A percentile compares a stretch with the other conserved stretches of the same genome.
Evolutionary conservation across 1,139 yeast genomes (phyloP).

Genomic region (Arxiozyma bovina): DNA sequence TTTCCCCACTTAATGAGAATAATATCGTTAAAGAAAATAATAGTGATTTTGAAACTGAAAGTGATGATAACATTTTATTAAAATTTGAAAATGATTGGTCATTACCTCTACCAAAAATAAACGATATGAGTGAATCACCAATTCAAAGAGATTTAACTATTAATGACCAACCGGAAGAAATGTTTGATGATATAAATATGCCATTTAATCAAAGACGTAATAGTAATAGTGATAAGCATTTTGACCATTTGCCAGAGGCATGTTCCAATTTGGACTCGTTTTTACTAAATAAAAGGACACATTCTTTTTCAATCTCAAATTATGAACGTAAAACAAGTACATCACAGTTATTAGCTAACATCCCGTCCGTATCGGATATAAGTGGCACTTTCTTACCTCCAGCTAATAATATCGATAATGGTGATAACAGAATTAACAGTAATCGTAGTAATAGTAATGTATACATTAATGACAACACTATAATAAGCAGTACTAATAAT

Average conservation of each 20-base stretch:
- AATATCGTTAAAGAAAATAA: neutral
- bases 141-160: neutral
- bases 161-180: neutral
- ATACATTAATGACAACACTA: neutral
- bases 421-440: conserved; percentile 1
- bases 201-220: neutral
- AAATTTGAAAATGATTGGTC: conserved; percentile 7
- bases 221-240: neutral
- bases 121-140: neutral
- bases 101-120: neutral
- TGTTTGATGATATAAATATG: neutral
- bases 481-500: neutral
- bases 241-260: conserved; percentile 1
- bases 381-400: neutral
- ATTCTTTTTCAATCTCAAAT: conserved; percentile 1
- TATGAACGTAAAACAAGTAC: conserved; percentile 1
- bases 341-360: neutral
- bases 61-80: neutral
- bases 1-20: neutral
- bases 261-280: neutral
- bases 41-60: neutral
- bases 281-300: conserved; percentile 4
- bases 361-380: neutral
- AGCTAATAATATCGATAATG: neutral
- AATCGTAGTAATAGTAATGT: conserved; percentile 5